phyloP scores from a whole-genome alignment of 2,329 filamentous ascomycete species.

The Colletotrichum lini region DNA sequence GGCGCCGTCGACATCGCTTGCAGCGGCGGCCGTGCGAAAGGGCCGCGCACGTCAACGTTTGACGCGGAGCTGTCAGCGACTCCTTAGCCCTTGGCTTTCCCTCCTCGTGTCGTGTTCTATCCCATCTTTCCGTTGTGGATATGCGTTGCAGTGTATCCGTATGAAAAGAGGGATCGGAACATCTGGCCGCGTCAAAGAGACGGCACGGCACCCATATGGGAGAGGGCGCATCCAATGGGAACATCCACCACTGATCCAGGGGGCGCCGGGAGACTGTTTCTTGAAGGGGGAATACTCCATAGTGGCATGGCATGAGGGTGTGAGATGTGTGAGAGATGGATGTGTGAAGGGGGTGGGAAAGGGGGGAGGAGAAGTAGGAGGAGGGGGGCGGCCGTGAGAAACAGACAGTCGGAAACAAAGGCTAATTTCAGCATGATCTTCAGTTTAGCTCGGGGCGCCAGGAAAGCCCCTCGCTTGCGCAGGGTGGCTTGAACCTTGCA shows the following conservation, averaged over 20 bases:
- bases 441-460: conserved; percentile 40
- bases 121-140: conserved; percentile 8
- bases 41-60: conserved; percentile 31
- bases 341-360: conserved; percentile 15
- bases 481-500: conserved; percentile 42
- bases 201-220: conserved; percentile 33
- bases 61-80: conserved; percentile 28
- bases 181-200: conserved; percentile 14
- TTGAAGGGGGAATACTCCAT: conserved; percentile 26
- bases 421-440: conserved; percentile 44
- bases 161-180: conserved; percentile 17
- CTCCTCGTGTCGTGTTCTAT: conserved; percentile 3
- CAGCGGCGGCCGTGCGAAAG: conserved; percentile 37
- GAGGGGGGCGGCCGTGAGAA: conserved; percentile 19
- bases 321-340: neutral
- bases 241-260: neutral
- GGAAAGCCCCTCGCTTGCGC: conserved; percentile 43
- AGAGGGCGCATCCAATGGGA: conserved; percentile 5
- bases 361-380: neutral
- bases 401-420: conserved; percentile 44
- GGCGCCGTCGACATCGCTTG: conserved; percentile 39
- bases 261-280: conserved; percentile 35
- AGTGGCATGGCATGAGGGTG: conserved; percentile 30
- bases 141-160: neutral
- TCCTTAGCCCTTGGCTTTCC: neutral